Conservation (phyloP, 1,284 basidiomycete genomes). For the Vanrija humicola region DNA sequence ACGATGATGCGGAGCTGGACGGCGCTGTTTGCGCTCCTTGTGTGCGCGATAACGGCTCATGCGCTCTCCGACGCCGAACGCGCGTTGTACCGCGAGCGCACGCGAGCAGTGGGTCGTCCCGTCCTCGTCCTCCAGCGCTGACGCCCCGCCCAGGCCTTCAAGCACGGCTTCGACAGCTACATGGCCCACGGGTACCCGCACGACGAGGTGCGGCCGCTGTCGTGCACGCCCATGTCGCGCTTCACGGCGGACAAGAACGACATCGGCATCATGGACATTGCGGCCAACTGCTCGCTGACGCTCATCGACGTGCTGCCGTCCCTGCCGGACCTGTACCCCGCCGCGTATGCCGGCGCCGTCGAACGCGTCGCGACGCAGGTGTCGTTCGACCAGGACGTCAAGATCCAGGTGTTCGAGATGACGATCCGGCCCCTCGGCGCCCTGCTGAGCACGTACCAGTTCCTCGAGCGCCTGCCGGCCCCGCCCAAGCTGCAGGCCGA, state of each 20-base stretch:
- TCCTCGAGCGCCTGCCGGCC: slow-evolving; percentile 53
- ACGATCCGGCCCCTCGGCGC: slow-evolving; percentile 86
- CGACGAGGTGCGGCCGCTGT: slow-evolving; percentile 74
- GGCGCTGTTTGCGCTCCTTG: not conserved
- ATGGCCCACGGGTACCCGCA: slow-evolving; percentile 48
- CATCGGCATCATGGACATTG: slow-evolving; percentile 63
- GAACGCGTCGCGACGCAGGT: slow-evolving; percentile 27
- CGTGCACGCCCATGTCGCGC: slow-evolving; percentile 57
- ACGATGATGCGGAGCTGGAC: not conserved
- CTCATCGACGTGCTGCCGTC: slow-evolving; percentile 44
- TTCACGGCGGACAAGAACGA: slow-evolving; percentile 28
- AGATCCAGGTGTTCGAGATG: slow-evolving; percentile 54
- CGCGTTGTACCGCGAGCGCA: not conserved
- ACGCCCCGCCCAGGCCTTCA: slow-evolving; percentile 35
- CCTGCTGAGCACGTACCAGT: slow-evolving; percentile 78
- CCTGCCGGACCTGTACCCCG: slow-evolving; percentile 37
- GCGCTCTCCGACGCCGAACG: not conserved
- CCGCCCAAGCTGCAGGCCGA: slow-evolving; percentile 17
- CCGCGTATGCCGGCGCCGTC: slow-evolving; percentile 35
- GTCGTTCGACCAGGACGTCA: slow-evolving; percentile 48
- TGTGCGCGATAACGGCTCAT: not conserved
- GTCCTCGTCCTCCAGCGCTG: not conserved
- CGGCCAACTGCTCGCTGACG: slow-evolving; percentile 55
- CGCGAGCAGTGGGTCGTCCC: not conserved
- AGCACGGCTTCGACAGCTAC: slow-evolving; percentile 46